These are phyloP conservation scores for Fusarium burgessii DNA, from an alignment of 2,329 filamentous ascomycete species.

Conservation along the genomic window DNA sequence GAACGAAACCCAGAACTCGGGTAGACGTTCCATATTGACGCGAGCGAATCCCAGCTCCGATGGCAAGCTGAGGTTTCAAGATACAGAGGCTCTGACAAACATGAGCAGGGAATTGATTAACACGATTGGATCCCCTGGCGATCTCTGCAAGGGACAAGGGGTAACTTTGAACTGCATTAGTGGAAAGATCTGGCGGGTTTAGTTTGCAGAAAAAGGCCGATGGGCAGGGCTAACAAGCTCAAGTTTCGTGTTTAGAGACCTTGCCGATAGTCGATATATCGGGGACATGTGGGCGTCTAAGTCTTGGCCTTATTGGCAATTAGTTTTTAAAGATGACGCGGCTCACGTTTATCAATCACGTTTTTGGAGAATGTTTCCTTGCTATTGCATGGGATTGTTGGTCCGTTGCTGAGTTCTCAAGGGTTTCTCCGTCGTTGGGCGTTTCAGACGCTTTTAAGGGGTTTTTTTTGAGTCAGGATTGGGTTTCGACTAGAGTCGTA, in stretches of 20 bases:
- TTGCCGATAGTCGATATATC: constrained; percentile 11
- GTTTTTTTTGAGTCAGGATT: constrained; percentile 30
- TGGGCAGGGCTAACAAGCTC: constrained; percentile 18
- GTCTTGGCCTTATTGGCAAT: constrained; percentile 12
- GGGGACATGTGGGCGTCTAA: constrained; percentile 9
- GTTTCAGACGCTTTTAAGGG: constrained; percentile 41
- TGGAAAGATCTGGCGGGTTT: constrained; percentile 41
- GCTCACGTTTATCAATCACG: constrained; percentile 34
- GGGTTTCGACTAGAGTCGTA: constrained; percentile 30
- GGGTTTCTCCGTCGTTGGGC: constrained; percentile 34
- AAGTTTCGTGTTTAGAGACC: constrained; percentile 40
- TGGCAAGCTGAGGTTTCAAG: constrained; percentile 42
- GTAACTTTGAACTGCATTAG: constrained; percentile 31
- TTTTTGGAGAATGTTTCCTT: constrained; percentile 40
- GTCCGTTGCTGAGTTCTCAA: neutral
- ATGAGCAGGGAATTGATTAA: constrained; percentile 25
- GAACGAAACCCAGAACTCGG: constrained; percentile 16
- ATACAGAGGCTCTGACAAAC: constrained; percentile 31
- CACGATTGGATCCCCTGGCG: constrained; percentile 28
- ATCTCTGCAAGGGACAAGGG: constrained; percentile 35
- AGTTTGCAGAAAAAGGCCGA: constrained; percentile 22
- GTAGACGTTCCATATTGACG: constrained; percentile 31
- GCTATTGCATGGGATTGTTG: constrained; percentile 18
- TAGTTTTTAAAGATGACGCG: constrained; percentile 39
- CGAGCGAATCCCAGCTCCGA: constrained; percentile 31